Evolutionary conservation across 2,329 filamentous ascomycete species (phyloP), one percentile per base, ranked within the genome.

Genomic region (Pseudogymnoascus sp.): DNA sequence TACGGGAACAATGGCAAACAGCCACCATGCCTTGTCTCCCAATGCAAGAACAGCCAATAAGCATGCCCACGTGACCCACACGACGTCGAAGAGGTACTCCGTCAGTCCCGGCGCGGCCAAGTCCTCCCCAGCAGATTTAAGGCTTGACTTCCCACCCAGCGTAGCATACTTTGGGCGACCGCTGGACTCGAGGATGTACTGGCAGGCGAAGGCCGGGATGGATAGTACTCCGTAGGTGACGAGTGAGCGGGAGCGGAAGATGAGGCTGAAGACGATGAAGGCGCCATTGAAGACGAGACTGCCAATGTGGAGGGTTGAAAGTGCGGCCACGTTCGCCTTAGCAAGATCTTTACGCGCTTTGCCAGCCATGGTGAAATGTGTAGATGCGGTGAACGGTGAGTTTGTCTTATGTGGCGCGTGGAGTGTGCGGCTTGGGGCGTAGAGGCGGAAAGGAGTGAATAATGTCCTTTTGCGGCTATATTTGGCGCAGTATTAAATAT

Each of bases 81-180:
- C 80, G 60, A 96, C 84, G 77, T 99, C 94, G 83, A 96, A 99
- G 89, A 97, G 91, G 80, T 95, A 97, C 77, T 97, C 94, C 10
- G 93, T 97, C 79, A 99, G 78, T 4, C 94, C 94, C 35, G 88
- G 83, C 8, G 91, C 90, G 62, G 89, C 86, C 61, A 99, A 84
- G 74, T 99, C 94, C 74, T 97, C 92, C 47, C 94, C 93, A 0
- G 90, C 80, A 33, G 82, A 85, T 73, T 84, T 86, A 66, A 97
- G 80, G 2, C 69, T 65, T 44, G 70, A 70, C 14, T 63, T 63
- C 38, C 67, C 70, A 59, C 84, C 86, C 25, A 78, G 77, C 21
- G 85, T 74, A 67, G 86, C 84, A 73, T 87, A 90, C 65, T 80
- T 86, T 23, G 94, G 94, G 8, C 93, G 89, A 11, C 90, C 91